Percentiles rank a stretch among this genome's conserved stretches.
These are phyloP conservation scores for Nitzschia sp. DNA, from an alignment of 108 stramenopile genomes.

Conservation along the genomic window DNA sequence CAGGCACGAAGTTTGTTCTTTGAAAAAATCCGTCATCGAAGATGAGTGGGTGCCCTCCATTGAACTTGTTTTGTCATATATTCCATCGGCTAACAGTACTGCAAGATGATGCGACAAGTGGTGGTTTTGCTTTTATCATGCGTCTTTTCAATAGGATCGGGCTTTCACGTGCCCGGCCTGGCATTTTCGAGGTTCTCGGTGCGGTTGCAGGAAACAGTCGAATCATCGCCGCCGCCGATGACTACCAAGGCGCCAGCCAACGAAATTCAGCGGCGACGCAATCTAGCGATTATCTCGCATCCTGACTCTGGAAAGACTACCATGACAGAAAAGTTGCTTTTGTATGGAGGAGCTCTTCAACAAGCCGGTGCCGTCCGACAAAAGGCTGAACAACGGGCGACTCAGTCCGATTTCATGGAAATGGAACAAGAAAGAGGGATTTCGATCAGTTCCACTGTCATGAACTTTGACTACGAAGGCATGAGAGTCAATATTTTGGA, in stretches of 20 bases:
- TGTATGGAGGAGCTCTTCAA: constrained; percentile 92
- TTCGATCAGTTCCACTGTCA: constrained; percentile 87
- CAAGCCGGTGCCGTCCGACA: constrained; percentile 94
- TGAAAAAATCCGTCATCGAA: too few relatives aligned
- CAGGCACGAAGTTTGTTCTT: too few relatives aligned
- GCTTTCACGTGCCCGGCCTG: too few relatives aligned
- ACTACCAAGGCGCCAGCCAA: constrained; percentile 43
- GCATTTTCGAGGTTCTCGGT: too few relatives aligned
- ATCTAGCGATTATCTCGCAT: constrained; percentile 96
- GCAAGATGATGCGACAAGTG: too few relatives aligned
- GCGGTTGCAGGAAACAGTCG: too few relatives aligned
- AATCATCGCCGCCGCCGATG: too few relatives aligned
- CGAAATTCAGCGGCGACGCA: constrained; percentile 89
- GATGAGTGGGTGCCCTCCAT: too few relatives aligned
- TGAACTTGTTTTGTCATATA: too few relatives aligned
- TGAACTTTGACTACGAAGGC: constrained; percentile 90
- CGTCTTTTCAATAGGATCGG: too few relatives aligned
- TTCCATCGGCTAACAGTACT: too few relatives aligned
- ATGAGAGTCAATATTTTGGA: constrained; percentile 78
- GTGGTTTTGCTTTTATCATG: too few relatives aligned
- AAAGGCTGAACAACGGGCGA: constrained; percentile 85
- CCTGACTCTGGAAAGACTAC: constrained; percentile 97
- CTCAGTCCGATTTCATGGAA: constrained; percentile 92
- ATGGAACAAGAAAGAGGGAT: constrained; percentile 96
- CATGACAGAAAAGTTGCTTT: constrained; percentile 94